Conservation (phyloP, 2,329 filamentous ascomycete genomes). For the Hirsutella thompsonii region DNA sequence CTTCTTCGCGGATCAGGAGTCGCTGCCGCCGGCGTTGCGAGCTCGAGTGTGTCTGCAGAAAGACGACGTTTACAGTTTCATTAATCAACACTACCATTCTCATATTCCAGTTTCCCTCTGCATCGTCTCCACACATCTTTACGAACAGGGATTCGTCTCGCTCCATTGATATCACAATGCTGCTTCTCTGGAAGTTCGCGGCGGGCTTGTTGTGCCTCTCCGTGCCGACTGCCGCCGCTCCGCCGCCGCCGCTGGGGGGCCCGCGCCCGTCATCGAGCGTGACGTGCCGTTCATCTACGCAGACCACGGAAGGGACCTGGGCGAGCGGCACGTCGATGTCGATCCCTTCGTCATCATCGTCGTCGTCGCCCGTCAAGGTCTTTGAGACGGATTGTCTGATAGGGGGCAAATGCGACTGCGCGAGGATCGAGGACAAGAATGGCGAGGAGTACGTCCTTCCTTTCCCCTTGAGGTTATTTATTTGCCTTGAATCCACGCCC, state of each 20-base stretch:
- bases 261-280: neutral
- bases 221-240: neutral
- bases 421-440: slow-evolving; percentile 12
- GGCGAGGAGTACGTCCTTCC: slow-evolving; percentile 13
- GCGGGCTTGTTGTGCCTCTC: neutral
- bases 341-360: neutral
- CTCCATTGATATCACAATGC: too few relatives aligned
- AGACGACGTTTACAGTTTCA: too few relatives aligned
- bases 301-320: neutral
- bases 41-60: too few relatives aligned
- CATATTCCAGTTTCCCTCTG: too few relatives aligned
- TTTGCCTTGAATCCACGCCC: neutral
- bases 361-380: neutral
- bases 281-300: neutral
- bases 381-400: slow-evolving; percentile 5
- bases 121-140: too few relatives aligned
- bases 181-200: neutral
- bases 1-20: too few relatives aligned
- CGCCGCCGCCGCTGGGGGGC: neutral
- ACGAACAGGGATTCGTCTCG: too few relatives aligned
- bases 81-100: too few relatives aligned
- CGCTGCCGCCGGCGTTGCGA: too few relatives aligned
- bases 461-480: neutral
- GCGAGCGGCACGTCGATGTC: neutral
- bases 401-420: slow-evolving; percentile 16